Evolutionary conservation across 169 alveolate species (phyloP), one percentile per base, ranked within the genome.

Genomic region (Eimeria necatrix): DNA sequence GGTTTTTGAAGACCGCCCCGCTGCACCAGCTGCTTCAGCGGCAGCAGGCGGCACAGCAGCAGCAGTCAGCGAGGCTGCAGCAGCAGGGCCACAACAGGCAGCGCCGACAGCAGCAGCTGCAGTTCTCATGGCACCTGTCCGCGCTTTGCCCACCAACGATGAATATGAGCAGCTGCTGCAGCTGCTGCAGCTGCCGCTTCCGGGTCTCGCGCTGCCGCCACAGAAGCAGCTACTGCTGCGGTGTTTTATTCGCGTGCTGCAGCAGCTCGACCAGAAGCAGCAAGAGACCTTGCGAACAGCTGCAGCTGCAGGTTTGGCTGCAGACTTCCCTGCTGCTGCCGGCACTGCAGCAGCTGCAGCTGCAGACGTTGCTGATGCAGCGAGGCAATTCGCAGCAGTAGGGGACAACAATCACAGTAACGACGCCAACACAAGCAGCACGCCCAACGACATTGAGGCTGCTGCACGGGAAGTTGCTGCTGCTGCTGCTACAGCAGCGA

Each of bases 311-410:
- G 76, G 91, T 4, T 49, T 90, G 53, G 84, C 84, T 18, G 90
- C 60, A 4, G 95, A 90, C 90, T 90, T 90, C 78, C 95, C 95
- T 14, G 89, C 81, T 12, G 95, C 84, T 51, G 95, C 95, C 4
- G 95, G 80, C 0, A 56, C 95, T 18, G 86, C 70, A 26, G 48
- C 48, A 24, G 84, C 49, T 7, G 93, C 83, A 2, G 93, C 91
- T 26, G 64, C 41, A 9, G 93, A 59, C 68, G 93, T 74, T 22
- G 26, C 93, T 20, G 93, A 3, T 3, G 73, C 41, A 0, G 71
- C 90, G 71, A 18, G 61, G 49, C 61, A 12, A 71, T 6, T 8
- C 56, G 56, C 85, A 74, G 85, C 49, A 2, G 85, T 0, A 74
- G 59, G 12, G 12, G 85, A 46, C 56, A 74, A 12, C 60, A 68